These are phyloP conservation scores for Penicillium nordicum DNA, from an alignment of 2,329 filamentous ascomycete species.

Conservation along the genomic window DNA sequence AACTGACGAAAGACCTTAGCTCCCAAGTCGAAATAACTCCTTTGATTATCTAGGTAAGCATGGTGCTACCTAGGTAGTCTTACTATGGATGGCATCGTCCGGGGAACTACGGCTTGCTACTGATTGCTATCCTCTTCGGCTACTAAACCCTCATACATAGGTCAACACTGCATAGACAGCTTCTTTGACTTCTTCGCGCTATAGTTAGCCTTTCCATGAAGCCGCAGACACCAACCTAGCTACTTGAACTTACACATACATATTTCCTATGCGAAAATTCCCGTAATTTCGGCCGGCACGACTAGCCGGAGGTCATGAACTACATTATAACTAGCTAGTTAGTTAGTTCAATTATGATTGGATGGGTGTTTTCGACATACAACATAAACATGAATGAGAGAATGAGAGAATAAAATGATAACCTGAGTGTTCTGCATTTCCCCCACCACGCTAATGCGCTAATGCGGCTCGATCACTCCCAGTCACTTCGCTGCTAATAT, in stretches of 20 bases:
- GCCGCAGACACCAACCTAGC: background rate
- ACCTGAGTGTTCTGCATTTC: constrained; percentile 1
- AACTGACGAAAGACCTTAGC: background rate
- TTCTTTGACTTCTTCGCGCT: background rate
- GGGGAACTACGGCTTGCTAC: background rate
- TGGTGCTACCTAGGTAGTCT: background rate
- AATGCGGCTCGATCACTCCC: constrained; percentile 23
- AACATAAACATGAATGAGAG: background rate
- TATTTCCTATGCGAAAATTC: background rate
- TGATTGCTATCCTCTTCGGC: background rate
- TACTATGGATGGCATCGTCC: no score
- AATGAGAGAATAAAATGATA: background rate
- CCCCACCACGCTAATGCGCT: constrained; percentile 25
- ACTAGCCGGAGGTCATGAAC: background rate
- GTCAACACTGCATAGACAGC: background rate
- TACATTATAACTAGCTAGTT: background rate
- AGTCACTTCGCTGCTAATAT: constrained; percentile 15
- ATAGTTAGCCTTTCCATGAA: background rate
- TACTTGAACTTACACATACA: background rate
- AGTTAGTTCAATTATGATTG: background rate
- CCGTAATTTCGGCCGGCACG: background rate
- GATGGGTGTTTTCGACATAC: background rate
- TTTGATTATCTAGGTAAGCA: no score
- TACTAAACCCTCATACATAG: background rate
- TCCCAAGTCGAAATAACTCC: background rate